These are phyloP conservation scores for Warburgia ugandensis DNA, from an alignment of 164 flowering plant species.

Conservation along the genomic window DNA sequence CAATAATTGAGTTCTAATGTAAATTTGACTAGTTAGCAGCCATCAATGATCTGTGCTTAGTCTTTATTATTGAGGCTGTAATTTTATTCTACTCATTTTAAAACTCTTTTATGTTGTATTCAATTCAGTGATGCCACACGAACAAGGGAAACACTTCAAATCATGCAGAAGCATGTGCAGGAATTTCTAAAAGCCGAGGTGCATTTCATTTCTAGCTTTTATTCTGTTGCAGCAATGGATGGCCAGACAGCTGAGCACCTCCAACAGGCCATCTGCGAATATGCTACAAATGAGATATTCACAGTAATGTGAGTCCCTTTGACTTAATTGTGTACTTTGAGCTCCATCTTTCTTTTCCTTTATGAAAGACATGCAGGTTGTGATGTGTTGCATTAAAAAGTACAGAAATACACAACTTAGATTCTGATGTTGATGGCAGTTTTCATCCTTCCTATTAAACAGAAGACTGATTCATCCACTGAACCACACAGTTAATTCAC, in stretches of 20 bases:
- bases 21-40: no score
- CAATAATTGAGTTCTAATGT: no score
- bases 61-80: not conserved
- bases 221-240: conserved; percentile 94
- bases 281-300: conserved; percentile 56
- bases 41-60: not conserved
- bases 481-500: no score
- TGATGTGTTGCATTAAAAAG: no score
- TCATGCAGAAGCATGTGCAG: conserved; percentile 74
- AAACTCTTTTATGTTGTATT: not conserved
- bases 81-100: not conserved
- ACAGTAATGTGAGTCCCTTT: conserved; percentile 69
- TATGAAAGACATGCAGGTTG: no score
- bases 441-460: no score
- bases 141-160: conserved; percentile 66
- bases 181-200: conserved; percentile 69
- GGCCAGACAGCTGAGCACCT: conserved; percentile 97
- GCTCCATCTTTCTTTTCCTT: no score
- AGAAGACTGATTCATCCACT: no score
- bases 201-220: conserved; percentile 77
- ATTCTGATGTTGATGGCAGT: no score
- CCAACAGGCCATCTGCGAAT: conserved; percentile 54
- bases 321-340: not conserved
- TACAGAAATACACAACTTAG: no score
- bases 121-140: conserved; percentile 73